phyloP scores from a whole-genome alignment of 106 monocot species.

The Amphibolis antarctica region DNA sequence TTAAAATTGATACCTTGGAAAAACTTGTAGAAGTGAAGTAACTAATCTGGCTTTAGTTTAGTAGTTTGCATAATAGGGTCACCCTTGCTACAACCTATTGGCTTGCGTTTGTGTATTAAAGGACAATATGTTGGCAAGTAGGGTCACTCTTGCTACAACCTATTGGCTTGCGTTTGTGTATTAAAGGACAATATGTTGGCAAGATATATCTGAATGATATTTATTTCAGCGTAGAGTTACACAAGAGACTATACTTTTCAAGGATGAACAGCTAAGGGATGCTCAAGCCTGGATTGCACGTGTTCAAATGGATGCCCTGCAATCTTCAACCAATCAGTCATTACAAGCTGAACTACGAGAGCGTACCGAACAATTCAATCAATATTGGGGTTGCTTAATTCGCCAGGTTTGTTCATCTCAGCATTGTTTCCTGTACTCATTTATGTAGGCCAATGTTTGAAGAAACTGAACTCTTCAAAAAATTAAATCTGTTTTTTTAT shows the following conservation, averaged over 20 bases:
- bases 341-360: constrained; percentile 80
- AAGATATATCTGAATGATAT: neutral
- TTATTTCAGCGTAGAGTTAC: constrained; percentile 72
- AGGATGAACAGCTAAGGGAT: constrained; percentile 89
- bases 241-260: constrained; percentile 65
- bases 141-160: too few species aligned
- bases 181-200: too few species aligned
- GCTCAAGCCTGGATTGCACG: constrained; percentile 72
- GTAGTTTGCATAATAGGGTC: too few species aligned
- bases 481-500: too few species aligned
- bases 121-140: too few species aligned
- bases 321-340: constrained; percentile 52
- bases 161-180: too few species aligned
- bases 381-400: constrained; percentile 58
- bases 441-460: neutral
- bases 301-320: constrained; percentile 74
- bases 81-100: too few species aligned
- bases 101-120: too few species aligned
- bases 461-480: neutral
- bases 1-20: too few species aligned
- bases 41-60: too few species aligned
- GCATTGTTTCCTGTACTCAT: neutral
- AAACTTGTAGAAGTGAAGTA: too few species aligned
- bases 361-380: constrained; percentile 81
- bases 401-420: constrained; percentile 44